Evolutionary conservation across 257 asterid genomes (phyloP).

Genomic region (Solanum chaucha): DNA sequence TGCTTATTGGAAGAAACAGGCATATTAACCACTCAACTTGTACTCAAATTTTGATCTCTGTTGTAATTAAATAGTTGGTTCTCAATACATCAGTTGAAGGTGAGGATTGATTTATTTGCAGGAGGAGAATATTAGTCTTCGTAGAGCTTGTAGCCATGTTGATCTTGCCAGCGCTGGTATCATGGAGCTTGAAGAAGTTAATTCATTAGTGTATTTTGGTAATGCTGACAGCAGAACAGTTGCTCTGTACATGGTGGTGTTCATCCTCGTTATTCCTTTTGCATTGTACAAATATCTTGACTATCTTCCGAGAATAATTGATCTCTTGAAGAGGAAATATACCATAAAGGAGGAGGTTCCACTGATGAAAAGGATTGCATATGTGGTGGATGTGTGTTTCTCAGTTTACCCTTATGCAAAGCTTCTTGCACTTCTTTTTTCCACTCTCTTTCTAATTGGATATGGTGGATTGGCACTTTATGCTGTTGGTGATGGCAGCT

Average conservation of each 20-base stretch:
- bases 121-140: constrained; percentile 57
- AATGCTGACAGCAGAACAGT: constrained; percentile 44
- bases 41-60: not conserved
- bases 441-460: constrained; percentile 87
- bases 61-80: not conserved
- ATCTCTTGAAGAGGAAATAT: constrained; percentile 30
- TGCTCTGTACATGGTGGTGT: constrained; percentile 58
- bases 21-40: not conserved
- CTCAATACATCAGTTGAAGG: not conserved
- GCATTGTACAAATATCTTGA: constrained; percentile 65
- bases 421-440: constrained; percentile 91
- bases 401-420: constrained; percentile 92
- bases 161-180: constrained; percentile 15
- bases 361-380: constrained; percentile 80
- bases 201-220: constrained; percentile 25
- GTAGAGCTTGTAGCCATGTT: constrained; percentile 27
- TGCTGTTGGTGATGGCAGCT: constrained; percentile 84
- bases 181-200: constrained; percentile 28
- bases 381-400: constrained; percentile 86
- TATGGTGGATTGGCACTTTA: constrained; percentile 93
- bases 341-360: constrained; percentile 77
- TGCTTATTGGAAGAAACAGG: not conserved
- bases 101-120: constrained; percentile 26
- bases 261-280: constrained; percentile 65
- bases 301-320: constrained; percentile 52